Base-by-base conservation (phyloP, 495 filamentous ascomycete genomes). In the Lasiosphaeriaceae sp. region DNA sequence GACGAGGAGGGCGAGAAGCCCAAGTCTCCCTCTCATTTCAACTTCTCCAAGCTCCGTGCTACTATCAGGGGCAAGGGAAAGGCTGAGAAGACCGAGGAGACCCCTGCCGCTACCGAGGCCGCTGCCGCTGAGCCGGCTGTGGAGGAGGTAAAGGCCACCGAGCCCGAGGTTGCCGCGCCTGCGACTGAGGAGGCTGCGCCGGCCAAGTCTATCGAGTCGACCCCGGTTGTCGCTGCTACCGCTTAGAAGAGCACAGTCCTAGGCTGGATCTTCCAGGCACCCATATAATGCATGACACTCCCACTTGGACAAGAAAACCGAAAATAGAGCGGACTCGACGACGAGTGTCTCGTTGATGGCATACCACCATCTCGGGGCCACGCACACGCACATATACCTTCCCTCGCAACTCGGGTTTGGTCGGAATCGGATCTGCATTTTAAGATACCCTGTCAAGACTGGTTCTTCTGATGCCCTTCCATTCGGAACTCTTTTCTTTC, bases 361-460 rank as follows among this genome's bases (percentile, higher is more conserved):
- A 54, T 59, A 51, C 14, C 56, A 53, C 55, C 50, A 34, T 52
- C 58, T 54, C 56, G 56, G 61, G 60, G 56, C n/a, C n/a, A n/a
- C n/a, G n/a, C n/a, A n/a, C n/a, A n/a, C n/a, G n/a, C 20, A 54
- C 41, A 53, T 61, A 54, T 66, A 60, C 60, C 65, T 62, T 67
- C 62, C 65, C 63, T 68, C 60, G 53, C 62, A 61, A 63, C 66
- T 60, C 63, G 69, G 74, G 65, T 71, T 72, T 72, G 73, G 72
- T 71, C 71, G 74, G 73, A 71, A 69, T 66, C 74, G 74, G 77
- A 73, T 78, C 73, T 80, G 77, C 77, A 78, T 80, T 78, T 80
- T 72, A 72, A 77, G 76, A 78, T 77, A 78, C 77, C 77, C 76
- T 68, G 65, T 67, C 71, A 63, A 77, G 74, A 77, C 71, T 77